These are phyloP conservation scores for Anthostomella pinea DNA, from an alignment of 2,329 filamentous ascomycete genomes.

Conservation along the genomic window DNA sequence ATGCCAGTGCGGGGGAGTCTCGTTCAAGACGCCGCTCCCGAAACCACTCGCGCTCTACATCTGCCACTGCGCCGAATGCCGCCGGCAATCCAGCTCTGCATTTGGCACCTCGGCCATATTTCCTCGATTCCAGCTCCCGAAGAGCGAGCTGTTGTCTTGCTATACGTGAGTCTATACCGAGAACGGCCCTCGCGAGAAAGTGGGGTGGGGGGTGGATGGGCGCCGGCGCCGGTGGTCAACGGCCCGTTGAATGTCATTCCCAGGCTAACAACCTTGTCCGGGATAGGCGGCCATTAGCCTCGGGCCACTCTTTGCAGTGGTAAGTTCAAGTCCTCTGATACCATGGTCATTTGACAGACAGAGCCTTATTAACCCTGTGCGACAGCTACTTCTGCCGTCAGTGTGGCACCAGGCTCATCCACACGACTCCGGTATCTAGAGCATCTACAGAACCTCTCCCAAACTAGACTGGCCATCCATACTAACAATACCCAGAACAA, in stretches of 20 bases:
- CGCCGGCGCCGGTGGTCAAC: too few relatives aligned
- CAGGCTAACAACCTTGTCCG: conserved; percentile 8
- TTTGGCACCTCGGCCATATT: conserved; percentile 71
- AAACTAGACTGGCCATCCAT: not conserved
- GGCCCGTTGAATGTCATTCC: too few relatives aligned
- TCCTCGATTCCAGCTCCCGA: conserved; percentile 59
- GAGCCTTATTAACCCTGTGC: not conserved
- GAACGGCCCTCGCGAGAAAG: not conserved
- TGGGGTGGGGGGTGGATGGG: not conserved
- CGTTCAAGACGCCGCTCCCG: conserved; percentile 59
- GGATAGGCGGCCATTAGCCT: conserved; percentile 53
- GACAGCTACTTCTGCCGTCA: conserved; percentile 62
- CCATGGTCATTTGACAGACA: not conserved
- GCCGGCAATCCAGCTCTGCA: conserved; percentile 62
- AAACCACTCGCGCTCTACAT: conserved; percentile 65
- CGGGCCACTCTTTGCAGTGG: conserved; percentile 58
- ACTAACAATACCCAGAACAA: too few relatives aligned
- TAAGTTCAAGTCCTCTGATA: too few relatives aligned
- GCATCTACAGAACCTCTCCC: conserved; percentile 19
- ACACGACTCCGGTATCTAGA: conserved; percentile 56
- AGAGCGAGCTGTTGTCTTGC: conserved; percentile 46
- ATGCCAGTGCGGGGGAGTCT: conserved; percentile 64
- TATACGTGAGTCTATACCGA: conserved; percentile 48
- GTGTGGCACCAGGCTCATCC: conserved; percentile 65
- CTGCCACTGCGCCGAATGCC: conserved; percentile 68